Evolutionary conservation across 331 rosid genomes (phyloP), one percentile per base, ranked within the genome.

Genomic region (Telfairia occidentalis): DNA sequence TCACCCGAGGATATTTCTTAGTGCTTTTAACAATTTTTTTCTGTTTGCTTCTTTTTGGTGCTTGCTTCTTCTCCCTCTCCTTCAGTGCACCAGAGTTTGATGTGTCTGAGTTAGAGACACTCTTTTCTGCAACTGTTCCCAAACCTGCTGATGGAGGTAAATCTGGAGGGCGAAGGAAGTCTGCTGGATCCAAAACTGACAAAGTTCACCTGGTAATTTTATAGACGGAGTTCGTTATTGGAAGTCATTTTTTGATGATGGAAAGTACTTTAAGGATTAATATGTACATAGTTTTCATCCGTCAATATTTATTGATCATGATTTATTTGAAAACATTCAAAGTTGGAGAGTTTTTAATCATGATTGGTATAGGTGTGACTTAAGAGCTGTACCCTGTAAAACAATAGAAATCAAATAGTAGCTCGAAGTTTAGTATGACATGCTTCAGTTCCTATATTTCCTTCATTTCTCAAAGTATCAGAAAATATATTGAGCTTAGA

Each of bases 21-120:
- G 78, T 28, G 73, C 71, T 67, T 72, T 61, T 71, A 73, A 74
- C 81, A 55, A 76, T 79, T 75, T 76, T 77, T 76, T 18, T 83
- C 59, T 74, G 37, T 76, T 54, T 43, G 35, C 29, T 50, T 61
- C 38, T 57, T 75, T 4, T 42, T 76, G 55, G 63, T 76, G 74
- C 71, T 63, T 64, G 26, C 12, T 50, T 54, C 28, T 73, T 26
- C 64, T 55, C 52, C 52, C 85, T 81, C 74, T 79, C 32, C 80
- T 80, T 64, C 82, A 95, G 99, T 86, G 92, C 89, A 24, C 89
- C 90, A 48, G 99, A 92, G 80, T 92, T 95, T 87, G 99, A 95
- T 76, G 87, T 92, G 71, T 87, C 97, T 42, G 99, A 95, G 90
- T 63, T 95, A 50, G 97, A 95, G 83, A 86, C 79, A 75, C 94